Evolutionary conservation across 2,329 filamentous ascomycete species (phyloP), one percentile per base, ranked within the genome.

Genomic region (Plenodomus tracheiphilus): DNA sequence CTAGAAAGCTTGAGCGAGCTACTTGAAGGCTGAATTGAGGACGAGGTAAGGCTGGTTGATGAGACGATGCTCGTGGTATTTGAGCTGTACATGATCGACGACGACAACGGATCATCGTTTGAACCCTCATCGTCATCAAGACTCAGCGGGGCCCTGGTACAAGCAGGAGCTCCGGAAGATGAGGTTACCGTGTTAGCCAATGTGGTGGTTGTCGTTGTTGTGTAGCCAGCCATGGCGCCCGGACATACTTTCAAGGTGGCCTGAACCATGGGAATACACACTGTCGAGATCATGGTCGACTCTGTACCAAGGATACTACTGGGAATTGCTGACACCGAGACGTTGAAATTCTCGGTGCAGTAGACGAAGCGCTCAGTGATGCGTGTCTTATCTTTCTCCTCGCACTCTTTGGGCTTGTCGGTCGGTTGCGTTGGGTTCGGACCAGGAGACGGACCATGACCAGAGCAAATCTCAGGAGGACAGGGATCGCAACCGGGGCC

Each of bases 71-170:
- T 41, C 4, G 22, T 47, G 3, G 52, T 49, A 16, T 53, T 56
- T 6, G 46, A 49, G 2, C 37, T 32, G 20, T 39, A 52, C 4
- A 32, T 46, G 9, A 32, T 40, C 4, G 37, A 47, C 8, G 42
- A 51, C 34, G 39, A 43, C 30, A 47, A 21, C 10, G 42, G 40
- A 36, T 53, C 44, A 3, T 52, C 47, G 2, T 68, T 64, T 22
- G 62, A 53, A 2, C 65, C 65, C 36, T 68, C 56, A 22, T 68
- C 64, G n/a, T 68, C 64, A 35, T 69, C 63, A 1, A 68, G 47
- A n/a, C 45, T 53, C 4, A 68, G 53, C 6, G 62, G 54, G 8
- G 53, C 61, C 3, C 47, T 43, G 5, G 59, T 63, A 28, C 66
- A 69, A 11, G 53, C 52, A 16, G 53, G 56, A 11, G 30, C 49